Base-by-base conservation (phyloP, 768 basidiomycete genomes). In the Termitomyces sp. region DNA sequence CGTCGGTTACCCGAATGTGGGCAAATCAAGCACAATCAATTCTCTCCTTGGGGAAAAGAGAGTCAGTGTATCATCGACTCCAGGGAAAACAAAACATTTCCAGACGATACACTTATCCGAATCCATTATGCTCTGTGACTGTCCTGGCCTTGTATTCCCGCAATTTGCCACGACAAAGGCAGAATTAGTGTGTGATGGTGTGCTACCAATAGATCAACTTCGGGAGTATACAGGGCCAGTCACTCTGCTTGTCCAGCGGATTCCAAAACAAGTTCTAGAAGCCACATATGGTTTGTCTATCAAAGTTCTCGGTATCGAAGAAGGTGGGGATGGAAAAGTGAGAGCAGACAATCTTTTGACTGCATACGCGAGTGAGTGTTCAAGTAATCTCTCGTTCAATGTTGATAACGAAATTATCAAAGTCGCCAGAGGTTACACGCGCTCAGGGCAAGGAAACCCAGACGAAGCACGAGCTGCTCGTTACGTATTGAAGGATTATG, bases 61-160 rank as follows among this genome's bases (percentile, higher is more conserved):
- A 80, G 97, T 99, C 61, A 97, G 94, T 68, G 97, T 99, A 28
- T 98, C 96, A 4, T 87, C 96, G 0, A 99, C 97, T 0, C 97
- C 97, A 0, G 97, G 97, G 61, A 92, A 98, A 75, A 99, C 97
- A 14, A 99, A 99, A 69, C 96, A 99, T 72, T 98, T 98, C 75
- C 97, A 99, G 72, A 98, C 97, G 0, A 94, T 98, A 64, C 85
- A 93, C 66, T 81, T 99, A n/a, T 94, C 94, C 12, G 83, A 88
- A 18, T 77, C 84, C 3, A 88, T 98, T 43, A 77, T 88, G 47
- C 82, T 99, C 20, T 98, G 95, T 64, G 97, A 99, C 73, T 99
- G 97, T 74, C 97, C 97, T 18, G 97, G 97, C 68, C 77, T 98
- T 36, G 97, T 99, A 38, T 98, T 98, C 68, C 97, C 97, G 6